Evolutionary conservation across 495 filamentous ascomycete species (phyloP).

Genomic region (Penicillium verhagenii): DNA sequence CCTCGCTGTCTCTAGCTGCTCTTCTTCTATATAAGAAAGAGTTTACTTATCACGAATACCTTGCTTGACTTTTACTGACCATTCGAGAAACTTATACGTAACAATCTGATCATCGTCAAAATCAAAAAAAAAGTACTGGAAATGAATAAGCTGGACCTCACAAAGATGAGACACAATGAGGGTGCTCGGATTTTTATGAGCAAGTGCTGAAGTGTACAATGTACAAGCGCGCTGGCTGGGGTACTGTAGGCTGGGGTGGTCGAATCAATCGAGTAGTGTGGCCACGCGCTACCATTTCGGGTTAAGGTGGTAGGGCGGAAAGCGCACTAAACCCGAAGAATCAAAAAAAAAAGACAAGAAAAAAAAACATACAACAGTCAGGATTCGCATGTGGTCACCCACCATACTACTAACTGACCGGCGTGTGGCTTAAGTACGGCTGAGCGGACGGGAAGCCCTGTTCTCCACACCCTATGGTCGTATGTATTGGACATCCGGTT

Average conservation of each 20-base stretch:
- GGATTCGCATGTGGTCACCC: neutral
- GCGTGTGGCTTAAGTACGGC: neutral
- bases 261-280: neutral
- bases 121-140: neutral
- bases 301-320: no score
- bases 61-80: no score
- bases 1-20: no score
- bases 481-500: slow-evolving; percentile 24
- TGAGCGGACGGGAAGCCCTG: slow-evolving; percentile 32
- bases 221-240: neutral
- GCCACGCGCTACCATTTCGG: neutral
- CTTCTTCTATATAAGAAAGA: no score
- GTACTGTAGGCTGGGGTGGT: neutral
- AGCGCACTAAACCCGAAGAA: no score
- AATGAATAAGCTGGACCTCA: neutral
- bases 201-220: neutral
- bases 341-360: no score
- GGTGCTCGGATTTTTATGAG: neutral
- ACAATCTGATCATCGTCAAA: no score
- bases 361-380: no score
- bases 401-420: neutral
- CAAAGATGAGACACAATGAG: neutral
- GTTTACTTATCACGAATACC: no score
- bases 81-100: no score
- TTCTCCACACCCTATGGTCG: slow-evolving; percentile 33